Evolutionary conservation across 2,329 filamentous ascomycete species (phyloP), one percentile per base, ranked within the genome.

Genomic region (Neofusicoccum sp.): DNA sequence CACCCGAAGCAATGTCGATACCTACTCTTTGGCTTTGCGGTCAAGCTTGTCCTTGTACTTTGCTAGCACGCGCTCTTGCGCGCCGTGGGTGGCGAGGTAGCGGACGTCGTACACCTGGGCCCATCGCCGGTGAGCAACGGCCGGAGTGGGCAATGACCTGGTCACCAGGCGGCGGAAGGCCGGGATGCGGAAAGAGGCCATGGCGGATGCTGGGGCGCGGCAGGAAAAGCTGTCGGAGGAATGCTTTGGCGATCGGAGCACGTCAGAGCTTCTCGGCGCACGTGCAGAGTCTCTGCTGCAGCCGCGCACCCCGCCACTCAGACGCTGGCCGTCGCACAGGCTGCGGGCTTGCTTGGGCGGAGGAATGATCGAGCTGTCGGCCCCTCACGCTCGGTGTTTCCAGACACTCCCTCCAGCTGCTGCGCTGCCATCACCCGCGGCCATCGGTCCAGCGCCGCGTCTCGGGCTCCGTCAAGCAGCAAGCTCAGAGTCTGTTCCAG

Each of bases 51-150:
- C 85, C 69, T 86, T 87, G 81, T 99, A 99, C 77, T 91, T 96
- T 67, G 96, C 92, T 67, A 91, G 75, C 43, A 97, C 81, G 69
- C 84, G 83, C 64, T 86, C 84, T 50, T 88, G 83, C 63, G 86
- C 81, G 64, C 86, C 86, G 66, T 93, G 91, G 14, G 92, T 95
- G 65, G 90, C 90, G 49, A 97, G 85, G 82, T 94, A 96, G 67
- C 93, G 92, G 52, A 96, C 88, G 77, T 97, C 92, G 77, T 96
- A 92, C 34, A 97, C 93, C 71, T 92, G 92, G 1, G 94, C 94
- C 90, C 92, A 96, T 74, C 93, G 87, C 62, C 89, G 87, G 77
- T 97, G 94, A 61, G 62, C 47, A n/a, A 54, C n/a, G 36, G 43
- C 22, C 7, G 56, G 60, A 4, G 49, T 22, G 44, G 52, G 47